These are phyloP conservation scores for Lipomyces oligophaga DNA, from an alignment of 805 yeast genomes.

Conservation along the genomic window DNA sequence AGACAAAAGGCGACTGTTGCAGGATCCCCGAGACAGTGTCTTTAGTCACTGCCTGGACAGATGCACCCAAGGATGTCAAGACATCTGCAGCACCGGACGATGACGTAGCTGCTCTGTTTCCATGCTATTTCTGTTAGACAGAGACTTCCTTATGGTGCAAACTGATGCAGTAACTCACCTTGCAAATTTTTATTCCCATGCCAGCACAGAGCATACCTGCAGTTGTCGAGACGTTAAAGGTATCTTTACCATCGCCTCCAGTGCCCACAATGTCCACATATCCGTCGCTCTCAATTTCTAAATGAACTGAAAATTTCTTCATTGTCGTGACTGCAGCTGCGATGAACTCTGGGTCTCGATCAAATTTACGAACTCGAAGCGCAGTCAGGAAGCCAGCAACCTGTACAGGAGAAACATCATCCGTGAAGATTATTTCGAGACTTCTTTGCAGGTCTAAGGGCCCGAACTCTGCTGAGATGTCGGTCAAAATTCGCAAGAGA, in stretches of 20 bases:
- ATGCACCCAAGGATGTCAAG: conserved; percentile 76
- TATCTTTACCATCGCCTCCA: conserved; percentile 97
- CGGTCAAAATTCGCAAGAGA: conserved; percentile 60
- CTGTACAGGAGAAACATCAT: conserved; percentile 63
- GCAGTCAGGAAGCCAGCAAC: conserved; percentile 77
- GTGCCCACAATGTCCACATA: conserved; percentile 93
- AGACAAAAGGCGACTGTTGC: conserved; percentile 53
- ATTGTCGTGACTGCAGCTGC: conserved; percentile 82
- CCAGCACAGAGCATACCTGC: conserved; percentile 95
- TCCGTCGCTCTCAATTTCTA: conserved; percentile 44
- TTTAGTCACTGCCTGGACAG: conserved; percentile 63
- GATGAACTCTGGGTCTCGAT: conserved; percentile 73
- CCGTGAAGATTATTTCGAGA: conserved; percentile 56
- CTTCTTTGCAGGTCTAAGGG: conserved; percentile 64
- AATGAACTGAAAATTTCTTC: conserved; percentile 56
- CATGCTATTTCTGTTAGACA: too few relatives aligned
- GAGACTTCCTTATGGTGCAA: too few relatives aligned
- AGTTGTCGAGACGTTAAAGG: conserved; percentile 94
- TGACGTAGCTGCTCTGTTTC: conserved; percentile 95
- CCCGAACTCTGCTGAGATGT: conserved; percentile 57
- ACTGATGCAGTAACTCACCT: conserved; percentile 41
- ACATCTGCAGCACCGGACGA: conserved; percentile 92
- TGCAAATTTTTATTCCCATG: conserved; percentile 71
- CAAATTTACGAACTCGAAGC: conserved; percentile 67
- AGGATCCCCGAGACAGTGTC: conserved; percentile 55